phyloP scores from a whole-genome alignment of 306 rosid species.

The Gleditsia sinensis region DNA sequence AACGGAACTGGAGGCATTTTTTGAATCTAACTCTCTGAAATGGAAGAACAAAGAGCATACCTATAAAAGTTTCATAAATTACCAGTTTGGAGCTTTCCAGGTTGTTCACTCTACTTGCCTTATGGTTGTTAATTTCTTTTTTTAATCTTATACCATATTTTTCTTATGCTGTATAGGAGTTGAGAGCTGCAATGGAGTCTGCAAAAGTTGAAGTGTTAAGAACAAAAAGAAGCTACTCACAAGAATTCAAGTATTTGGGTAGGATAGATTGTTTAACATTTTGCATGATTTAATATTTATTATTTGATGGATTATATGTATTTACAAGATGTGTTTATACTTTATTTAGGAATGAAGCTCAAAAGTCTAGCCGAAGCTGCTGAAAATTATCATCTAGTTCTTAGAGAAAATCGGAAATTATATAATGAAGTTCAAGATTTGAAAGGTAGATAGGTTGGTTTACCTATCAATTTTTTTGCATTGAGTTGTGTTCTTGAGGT shows the following conservation, averaged over 20 bases:
- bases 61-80: conserved; percentile 57
- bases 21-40: conserved; percentile 72
- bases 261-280: conserved; percentile 35
- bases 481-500: background rate
- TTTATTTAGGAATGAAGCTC: conserved; percentile 61
- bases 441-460: conserved; percentile 61
- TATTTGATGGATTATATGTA: conserved; percentile 19
- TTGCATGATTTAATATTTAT: conserved; percentile 25
- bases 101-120: conserved; percentile 44
- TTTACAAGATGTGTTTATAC: conserved; percentile 26
- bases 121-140: conserved; percentile 16
- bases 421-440: conserved; percentile 97
- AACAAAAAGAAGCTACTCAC: conserved; percentile 62
- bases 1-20: conserved; percentile 70
- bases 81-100: conserved; percentile 68
- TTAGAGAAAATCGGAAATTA: conserved; percentile 83
- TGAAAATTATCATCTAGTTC: conserved; percentile 77
- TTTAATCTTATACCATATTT: conserved; percentile 26
- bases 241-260: conserved; percentile 84
- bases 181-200: conserved; percentile 64
- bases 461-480: background rate
- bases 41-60: conserved; percentile 80
- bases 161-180: conserved; percentile 55
- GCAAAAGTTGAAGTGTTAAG: conserved; percentile 63
- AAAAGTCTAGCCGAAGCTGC: conserved; percentile 91